Conservation (phyloP, 345 rosid species). For the Arabidopsis arenosa region DNA sequence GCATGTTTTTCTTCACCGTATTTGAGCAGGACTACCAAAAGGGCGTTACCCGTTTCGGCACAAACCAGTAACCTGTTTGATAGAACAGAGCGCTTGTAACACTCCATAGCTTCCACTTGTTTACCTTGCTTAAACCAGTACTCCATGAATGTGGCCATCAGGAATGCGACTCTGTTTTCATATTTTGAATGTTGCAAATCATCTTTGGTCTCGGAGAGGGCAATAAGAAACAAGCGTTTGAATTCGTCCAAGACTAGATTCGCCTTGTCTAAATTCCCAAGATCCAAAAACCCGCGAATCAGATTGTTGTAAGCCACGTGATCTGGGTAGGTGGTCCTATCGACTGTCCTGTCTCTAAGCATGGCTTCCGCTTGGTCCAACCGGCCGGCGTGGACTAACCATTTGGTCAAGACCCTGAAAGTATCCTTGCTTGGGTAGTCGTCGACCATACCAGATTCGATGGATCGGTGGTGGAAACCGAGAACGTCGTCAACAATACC, state of each 20-base stretch:
- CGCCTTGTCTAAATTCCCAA: neutral
- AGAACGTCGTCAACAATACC: neutral
- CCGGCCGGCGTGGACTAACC: conserved; percentile 1
- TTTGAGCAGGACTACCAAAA: no score
- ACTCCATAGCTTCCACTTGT: neutral
- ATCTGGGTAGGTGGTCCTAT: neutral
- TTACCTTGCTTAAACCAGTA: conserved; percentile 4
- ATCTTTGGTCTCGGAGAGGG: no score
- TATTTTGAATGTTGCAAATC: no score
- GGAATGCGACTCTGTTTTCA: neutral
- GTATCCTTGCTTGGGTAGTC: neutral
- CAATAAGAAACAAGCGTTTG: no score
- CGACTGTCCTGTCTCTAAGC: neutral
- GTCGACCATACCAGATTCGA: neutral
- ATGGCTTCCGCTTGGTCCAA: conserved; percentile 7
- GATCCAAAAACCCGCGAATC: conserved; percentile 12
- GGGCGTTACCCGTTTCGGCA: no score
- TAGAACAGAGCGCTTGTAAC: no score
- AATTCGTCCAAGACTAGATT: neutral
- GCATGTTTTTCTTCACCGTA: neutral
- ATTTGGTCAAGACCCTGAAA: neutral
- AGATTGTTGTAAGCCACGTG: conserved; percentile 1
- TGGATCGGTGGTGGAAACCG: neutral
- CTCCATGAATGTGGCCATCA: neutral
- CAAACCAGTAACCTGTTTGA: no score